These are phyloP conservation scores for Pseudopithomyces chartarum DNA, from an alignment of 2,329 filamentous ascomycete species.

Conservation along the genomic window DNA sequence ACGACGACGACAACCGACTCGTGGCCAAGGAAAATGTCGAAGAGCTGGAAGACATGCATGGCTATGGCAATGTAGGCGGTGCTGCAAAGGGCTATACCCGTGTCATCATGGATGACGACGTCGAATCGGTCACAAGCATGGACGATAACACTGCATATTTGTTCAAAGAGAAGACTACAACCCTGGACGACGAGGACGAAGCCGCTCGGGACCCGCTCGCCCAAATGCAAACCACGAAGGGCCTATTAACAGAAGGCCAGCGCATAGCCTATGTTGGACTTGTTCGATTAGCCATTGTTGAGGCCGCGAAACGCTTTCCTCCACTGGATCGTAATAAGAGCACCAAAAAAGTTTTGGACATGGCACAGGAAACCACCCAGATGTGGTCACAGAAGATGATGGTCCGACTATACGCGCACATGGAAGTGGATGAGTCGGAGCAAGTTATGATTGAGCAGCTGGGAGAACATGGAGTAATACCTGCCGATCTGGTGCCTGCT, in stretches of 20 bases:
- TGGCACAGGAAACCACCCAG: slow-evolving; percentile 76
- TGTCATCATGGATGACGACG: slow-evolving; percentile 94
- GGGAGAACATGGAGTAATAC: slow-evolving; percentile 86
- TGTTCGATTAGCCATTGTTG: slow-evolving; percentile 77
- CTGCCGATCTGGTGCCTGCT: slow-evolving; percentile 79
- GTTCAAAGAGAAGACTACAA: slow-evolving; percentile 75
- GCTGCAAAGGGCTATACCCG: slow-evolving; percentile 95
- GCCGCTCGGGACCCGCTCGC: slow-evolving; percentile 77
- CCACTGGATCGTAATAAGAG: slow-evolving; percentile 65
- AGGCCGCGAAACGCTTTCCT: slow-evolving; percentile 74
- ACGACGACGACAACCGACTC: slow-evolving; percentile 89
- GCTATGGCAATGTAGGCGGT: slow-evolving; percentile 79
- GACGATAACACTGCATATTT: slow-evolving; percentile 97
- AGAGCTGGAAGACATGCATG: slow-evolving; percentile 70
- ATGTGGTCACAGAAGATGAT: slow-evolving; percentile 99
- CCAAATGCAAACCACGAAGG: slow-evolving; percentile 95
- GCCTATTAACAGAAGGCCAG: slow-evolving; percentile 92
- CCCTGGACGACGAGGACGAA: slow-evolving; percentile 72
- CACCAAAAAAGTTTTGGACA: slow-evolving; percentile 72
- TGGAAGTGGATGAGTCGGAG: slow-evolving; percentile 91
- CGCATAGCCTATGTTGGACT: slow-evolving; percentile 95
- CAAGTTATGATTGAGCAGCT: slow-evolving; percentile 99
- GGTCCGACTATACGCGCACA: slow-evolving; percentile 90
- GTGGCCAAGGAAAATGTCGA: slow-evolving; percentile 79
- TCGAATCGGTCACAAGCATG: slow-evolving; percentile 90